Evolutionary conservation across 2,329 filamentous ascomycete species (phyloP).

Genomic region (Intubia oerlemansii): DNA sequence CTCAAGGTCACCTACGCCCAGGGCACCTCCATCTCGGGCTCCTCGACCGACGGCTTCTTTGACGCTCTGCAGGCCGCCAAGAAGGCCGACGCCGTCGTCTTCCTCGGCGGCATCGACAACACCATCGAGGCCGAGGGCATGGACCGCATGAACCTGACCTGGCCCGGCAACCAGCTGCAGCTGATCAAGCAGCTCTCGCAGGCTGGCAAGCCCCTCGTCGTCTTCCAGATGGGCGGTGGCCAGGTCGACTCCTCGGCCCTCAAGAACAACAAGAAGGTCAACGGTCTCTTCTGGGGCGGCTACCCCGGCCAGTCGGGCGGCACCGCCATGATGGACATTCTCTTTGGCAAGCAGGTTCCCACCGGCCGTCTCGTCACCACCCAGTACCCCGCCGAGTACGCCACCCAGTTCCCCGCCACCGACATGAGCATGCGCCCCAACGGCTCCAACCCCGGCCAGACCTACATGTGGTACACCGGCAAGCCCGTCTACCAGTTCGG

Average conservation of each 20-base stretch:
- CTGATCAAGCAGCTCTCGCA: constrained; percentile 21
- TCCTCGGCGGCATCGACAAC: too few relatives aligned
- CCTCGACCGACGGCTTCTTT: constrained; percentile 15
- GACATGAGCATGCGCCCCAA: constrained; percentile 29
- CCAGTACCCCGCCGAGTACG: constrained; percentile 31
- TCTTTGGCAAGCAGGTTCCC: constrained; percentile 26
- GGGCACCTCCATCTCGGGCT: constrained; percentile 22
- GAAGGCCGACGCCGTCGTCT: constrained; percentile 28
- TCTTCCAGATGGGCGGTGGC: constrained; percentile 28
- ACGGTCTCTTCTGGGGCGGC: constrained; percentile 31
- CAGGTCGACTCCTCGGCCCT: constrained; percentile 29
- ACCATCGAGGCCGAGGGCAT: too few relatives aligned
- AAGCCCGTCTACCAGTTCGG: constrained; percentile 30
- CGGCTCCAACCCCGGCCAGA: constrained; percentile 22
- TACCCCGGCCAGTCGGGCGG: constrained; percentile 40
- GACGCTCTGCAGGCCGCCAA: constrained; percentile 17
- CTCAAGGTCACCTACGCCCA: too few relatives aligned
- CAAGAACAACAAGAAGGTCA: constrained; percentile 23
- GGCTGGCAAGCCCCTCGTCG: constrained; percentile 26
- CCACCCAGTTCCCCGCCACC: constrained; percentile 26
- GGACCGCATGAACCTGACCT: constrained; percentile 25
- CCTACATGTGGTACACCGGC: constrained; percentile 37
- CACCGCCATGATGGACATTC: constrained; percentile 27
- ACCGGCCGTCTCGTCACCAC: constrained; percentile 33
- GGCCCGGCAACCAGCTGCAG: constrained; percentile 28